Evolutionary conservation across 768 basidiomycete genomes (phyloP).

Genomic region (Kwoniella heveanensis): DNA sequence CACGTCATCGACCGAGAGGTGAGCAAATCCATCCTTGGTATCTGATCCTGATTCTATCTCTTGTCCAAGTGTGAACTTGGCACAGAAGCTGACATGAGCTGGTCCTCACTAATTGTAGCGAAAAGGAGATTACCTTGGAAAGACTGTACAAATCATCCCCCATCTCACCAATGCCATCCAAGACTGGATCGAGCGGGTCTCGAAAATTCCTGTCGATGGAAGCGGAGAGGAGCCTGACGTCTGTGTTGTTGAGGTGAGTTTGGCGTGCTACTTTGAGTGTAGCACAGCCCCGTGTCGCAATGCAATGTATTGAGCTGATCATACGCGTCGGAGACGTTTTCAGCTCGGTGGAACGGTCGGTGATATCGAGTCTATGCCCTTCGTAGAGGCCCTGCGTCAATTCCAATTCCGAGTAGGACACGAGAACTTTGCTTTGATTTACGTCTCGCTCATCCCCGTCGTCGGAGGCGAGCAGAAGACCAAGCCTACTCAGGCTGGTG

Average conservation of each 20-base stretch:
- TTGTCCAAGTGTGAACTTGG: no score
- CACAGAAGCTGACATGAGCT: no score
- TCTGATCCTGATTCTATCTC: no score
- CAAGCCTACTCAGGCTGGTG: slow-evolving; percentile 96
- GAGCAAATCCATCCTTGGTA: slow-evolving; percentile 38
- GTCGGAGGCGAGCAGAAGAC: slow-evolving; percentile 99
- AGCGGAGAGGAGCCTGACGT: slow-evolving; percentile 91
- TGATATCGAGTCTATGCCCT: slow-evolving; percentile 97
- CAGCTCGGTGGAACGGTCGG: slow-evolving; percentile 97
- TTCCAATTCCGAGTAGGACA: slow-evolving; percentile 98
- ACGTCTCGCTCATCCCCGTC: slow-evolving; percentile 96
- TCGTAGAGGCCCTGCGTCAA: slow-evolving; percentile 98
- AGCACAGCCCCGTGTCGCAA: no score
- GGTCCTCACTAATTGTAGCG: slow-evolving; percentile 55
- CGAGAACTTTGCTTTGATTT: slow-evolving; percentile 94
- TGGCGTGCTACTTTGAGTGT: no score
- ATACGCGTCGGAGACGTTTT: not conserved
- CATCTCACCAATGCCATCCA: slow-evolving; percentile 96
- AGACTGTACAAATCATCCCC: slow-evolving; percentile 96
- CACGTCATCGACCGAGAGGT: slow-evolving; percentile 98
- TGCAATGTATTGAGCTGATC: no score
- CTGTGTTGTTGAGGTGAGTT: slow-evolving; percentile 88
- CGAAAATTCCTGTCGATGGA: slow-evolving; percentile 91
- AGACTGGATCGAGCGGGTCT: slow-evolving; percentile 96
- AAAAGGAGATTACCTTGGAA: slow-evolving; percentile 76